Evolutionary conservation across 2,329 filamentous ascomycete genomes (phyloP).

Genomic region (Mycosphaerella sp.): DNA sequence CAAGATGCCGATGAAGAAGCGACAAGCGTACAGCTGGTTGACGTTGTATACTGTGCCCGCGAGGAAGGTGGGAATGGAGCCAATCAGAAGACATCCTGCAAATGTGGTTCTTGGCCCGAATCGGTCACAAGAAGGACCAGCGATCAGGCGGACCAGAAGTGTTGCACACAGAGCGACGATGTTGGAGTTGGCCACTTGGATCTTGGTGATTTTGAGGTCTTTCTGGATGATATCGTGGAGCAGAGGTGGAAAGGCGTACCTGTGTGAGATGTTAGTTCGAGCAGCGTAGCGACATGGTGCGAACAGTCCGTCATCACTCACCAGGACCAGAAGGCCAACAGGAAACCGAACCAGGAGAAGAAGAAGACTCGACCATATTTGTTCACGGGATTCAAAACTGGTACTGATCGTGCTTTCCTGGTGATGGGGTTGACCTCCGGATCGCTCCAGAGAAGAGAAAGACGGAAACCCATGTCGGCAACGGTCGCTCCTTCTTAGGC

Average conservation of each 20-base stretch:
- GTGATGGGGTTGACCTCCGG: constrained; percentile 80
- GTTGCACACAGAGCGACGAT: constrained; percentile 72
- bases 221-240: constrained; percentile 71
- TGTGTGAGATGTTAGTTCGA: too few relatives aligned
- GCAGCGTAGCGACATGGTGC: too few relatives aligned
- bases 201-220: constrained; percentile 64
- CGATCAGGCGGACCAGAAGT: constrained; percentile 67
- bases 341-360: constrained; percentile 81
- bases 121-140: constrained; percentile 77
- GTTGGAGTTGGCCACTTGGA: constrained; percentile 80
- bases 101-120: constrained; percentile 78
- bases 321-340: constrained; percentile 81
- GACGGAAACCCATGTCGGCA: constrained; percentile 19
- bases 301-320: too few relatives aligned
- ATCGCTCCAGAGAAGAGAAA: constrained; percentile 39
- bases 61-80: constrained; percentile 73
- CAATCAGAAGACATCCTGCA: constrained; percentile 66
- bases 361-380: constrained; percentile 82
- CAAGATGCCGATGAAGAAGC: constrained; percentile 76
- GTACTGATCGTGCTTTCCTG: constrained; percentile 73
- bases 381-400: constrained; percentile 69
- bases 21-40: constrained; percentile 60
- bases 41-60: constrained; percentile 68
- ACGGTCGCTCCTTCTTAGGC: background rate
- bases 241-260: constrained; percentile 80